Conservation (phyloP, 768 basidiomycete species). For the Suillus hirtellus region DNA sequence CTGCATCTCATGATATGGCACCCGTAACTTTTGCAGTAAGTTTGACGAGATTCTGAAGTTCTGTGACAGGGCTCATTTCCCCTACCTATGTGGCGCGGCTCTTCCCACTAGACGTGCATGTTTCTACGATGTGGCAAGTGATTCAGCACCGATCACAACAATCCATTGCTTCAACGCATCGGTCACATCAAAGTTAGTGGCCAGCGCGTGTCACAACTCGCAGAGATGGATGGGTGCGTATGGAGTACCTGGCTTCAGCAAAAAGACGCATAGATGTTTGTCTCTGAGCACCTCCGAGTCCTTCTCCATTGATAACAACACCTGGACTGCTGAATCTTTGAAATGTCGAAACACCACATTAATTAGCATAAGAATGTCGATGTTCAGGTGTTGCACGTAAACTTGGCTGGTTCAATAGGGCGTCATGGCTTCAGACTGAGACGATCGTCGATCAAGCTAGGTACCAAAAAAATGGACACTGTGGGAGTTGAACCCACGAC, state of each 20-base stretch:
- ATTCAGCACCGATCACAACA: background rate
- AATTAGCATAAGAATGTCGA: too few species aligned
- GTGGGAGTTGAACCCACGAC: conserved; percentile 37
- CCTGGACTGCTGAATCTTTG: background rate
- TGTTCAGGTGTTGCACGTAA: background rate
- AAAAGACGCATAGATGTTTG: background rate
- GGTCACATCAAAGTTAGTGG: background rate
- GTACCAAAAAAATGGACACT: conserved; percentile 28
- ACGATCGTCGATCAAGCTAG: too few species aligned
- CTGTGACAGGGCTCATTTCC: background rate
- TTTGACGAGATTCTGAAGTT: background rate
- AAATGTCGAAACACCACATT: background rate
- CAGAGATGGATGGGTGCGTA: background rate
- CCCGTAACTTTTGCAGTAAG: background rate
- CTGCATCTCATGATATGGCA: background rate
- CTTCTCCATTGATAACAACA: background rate
- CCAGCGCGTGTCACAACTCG: background rate
- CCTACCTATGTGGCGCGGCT: background rate
- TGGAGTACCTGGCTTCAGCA: background rate
- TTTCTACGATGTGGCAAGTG: background rate
- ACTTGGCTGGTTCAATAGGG: background rate
- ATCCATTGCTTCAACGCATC: background rate
- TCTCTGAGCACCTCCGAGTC: background rate
- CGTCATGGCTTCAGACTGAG: background rate
- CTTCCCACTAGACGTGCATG: background rate